Evolutionary conservation across 1,139 yeast species (phyloP).

Genomic region (Entelexis paramagnoliae): DNA sequence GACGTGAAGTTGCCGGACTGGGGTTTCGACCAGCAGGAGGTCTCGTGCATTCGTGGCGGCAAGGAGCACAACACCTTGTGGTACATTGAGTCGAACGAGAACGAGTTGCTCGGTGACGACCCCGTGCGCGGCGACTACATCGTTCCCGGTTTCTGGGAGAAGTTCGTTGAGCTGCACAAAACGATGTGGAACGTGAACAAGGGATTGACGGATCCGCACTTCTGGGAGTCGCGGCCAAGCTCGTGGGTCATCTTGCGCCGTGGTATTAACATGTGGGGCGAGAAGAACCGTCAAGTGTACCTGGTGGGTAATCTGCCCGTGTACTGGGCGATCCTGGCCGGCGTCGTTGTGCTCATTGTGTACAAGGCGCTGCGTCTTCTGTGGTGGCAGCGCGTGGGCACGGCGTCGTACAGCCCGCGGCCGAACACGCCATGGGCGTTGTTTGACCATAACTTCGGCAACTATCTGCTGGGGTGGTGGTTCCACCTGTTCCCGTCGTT

Average conservation of each 20-base stretch:
- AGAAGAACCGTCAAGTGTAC: constrained; percentile 67
- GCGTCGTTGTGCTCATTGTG: constrained; percentile 45
- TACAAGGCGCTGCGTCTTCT: constrained; percentile 48
- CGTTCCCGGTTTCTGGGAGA: constrained; percentile 52
- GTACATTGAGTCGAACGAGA: constrained; percentile 70
- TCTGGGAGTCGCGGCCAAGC: constrained; percentile 77
- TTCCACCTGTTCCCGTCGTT: constrained; percentile 79
- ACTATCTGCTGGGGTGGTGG: constrained; percentile 70
- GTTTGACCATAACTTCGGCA: constrained; percentile 60
- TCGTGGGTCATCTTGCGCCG: constrained; percentile 84
- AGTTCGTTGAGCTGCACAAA: constrained; percentile 66
- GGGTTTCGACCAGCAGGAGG: constrained; percentile 97
- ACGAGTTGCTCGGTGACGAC: constrained; percentile 33
- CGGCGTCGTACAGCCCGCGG: constrained; percentile 8
- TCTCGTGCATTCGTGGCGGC: constrained; percentile 81
- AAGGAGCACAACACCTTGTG: constrained; percentile 63
- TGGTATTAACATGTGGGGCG: constrained; percentile 93
- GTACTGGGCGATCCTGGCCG: constrained; percentile 76
- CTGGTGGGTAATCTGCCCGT: constrained; percentile 80
- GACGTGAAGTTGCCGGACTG: constrained; percentile 74
- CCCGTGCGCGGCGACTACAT: constrained; percentile 55
- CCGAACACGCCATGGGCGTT: constrained; percentile 49
- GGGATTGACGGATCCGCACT: constrained; percentile 74
- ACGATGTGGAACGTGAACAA: constrained; percentile 89
- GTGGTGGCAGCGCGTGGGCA: constrained; percentile 51